Evolutionary conservation across 129 eudicot species (phyloP).

Genomic region (Flaveria ramosissima): DNA sequence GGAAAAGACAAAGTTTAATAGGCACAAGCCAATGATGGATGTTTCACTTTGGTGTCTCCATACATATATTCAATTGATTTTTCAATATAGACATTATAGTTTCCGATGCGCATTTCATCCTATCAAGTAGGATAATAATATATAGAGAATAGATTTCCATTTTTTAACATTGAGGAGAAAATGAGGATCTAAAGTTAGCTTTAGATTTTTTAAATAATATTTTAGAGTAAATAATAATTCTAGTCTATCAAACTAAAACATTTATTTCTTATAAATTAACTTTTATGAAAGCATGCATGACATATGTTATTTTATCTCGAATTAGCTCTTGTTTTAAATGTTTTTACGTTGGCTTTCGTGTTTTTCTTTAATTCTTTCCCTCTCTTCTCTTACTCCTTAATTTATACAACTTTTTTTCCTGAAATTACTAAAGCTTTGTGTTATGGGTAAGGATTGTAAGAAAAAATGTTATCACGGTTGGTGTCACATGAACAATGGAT

Average conservation of each 20-base stretch:
- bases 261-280: not conserved
- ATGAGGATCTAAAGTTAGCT: not conserved
- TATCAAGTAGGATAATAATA: not conserved
- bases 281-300: not conserved
- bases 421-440: no score
- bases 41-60: not conserved
- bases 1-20: constrained; percentile 1
- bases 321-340: not conserved
- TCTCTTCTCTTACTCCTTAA: not conserved
- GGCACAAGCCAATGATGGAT: not conserved
- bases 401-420: not conserved
- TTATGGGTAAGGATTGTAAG: no score
- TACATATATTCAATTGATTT: not conserved
- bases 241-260: not conserved
- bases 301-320: not conserved
- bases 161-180: not conserved
- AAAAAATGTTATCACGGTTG: no score
- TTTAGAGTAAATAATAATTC: not conserved
- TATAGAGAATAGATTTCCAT: not conserved
- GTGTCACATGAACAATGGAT: no score
- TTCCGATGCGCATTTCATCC: not conserved
- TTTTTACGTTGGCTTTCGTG: not conserved
- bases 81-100: not conserved
- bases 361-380: not conserved
- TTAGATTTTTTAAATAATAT: not conserved